Base-by-base conservation (phyloP, 2,329 filamentous ascomycete species). In the Scedosporium dehoogii region DNA sequence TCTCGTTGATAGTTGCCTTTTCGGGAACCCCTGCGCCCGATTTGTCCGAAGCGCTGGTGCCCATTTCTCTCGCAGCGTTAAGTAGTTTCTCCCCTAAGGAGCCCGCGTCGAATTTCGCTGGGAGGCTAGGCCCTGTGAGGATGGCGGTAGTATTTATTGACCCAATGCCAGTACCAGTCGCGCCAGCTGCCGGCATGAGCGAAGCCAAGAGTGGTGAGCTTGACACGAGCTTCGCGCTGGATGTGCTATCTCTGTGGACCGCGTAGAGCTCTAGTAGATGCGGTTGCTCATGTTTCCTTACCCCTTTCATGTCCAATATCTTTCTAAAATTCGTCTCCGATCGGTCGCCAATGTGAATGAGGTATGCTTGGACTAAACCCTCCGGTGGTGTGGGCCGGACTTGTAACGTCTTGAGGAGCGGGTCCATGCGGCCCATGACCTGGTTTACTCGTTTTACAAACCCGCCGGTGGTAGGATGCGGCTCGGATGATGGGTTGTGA, bases 271-370 rank as follows among this genome's bases (percentile, higher is more conserved):
- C 94, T 41, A 96, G 77, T 2, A 97, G 85, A 65, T 91, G 85
- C 2, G 83, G 77, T 70, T 97, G 90, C 65, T 99, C 94, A 64
- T 84, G 80, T 71, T 92, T 93, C 65, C 88, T 85, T 64, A 99
- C 88, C 57, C 94, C 94, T 74, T 99, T 99, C 66, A 99, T 82
- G 59, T 99, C 94, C 56, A 99, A 85, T 64, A 99, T 89, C 76
- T 97, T 97, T 71, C 87, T 87, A 83, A 99, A 99, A 76, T 99
- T 99, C 69, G 85, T 84, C 72, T 97, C 94, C 66, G 89, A 96
- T 62, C 90, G 87, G 78, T 99, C 94, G 67, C 86, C 92, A 67
- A 99, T 94, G 76, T 97, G 94, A 73, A 97, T 96, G 41, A 99
- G 86, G 73, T 99, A 99, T 41, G 94, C 94, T 76, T 97, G 93